Percentiles rank a stretch among this genome's conserved stretches.
phyloP scores from a whole-genome alignment of 441 rosid species.

The Eruca vesicaria region DNA sequence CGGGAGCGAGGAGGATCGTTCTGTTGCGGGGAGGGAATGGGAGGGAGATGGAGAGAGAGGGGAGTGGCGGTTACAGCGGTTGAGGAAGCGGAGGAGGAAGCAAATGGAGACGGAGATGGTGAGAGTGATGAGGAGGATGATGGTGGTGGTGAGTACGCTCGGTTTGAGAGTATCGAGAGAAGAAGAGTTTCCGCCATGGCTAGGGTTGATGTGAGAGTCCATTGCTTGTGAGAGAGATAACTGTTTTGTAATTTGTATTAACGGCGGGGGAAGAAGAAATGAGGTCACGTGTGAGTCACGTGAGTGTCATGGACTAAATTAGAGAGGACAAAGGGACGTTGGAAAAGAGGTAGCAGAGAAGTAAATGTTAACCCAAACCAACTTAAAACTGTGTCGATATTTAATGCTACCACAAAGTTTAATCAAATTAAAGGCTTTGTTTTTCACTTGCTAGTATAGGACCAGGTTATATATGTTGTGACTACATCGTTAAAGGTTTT shows the following conservation, averaged over 20 bases:
- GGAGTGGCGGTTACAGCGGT: slow-evolving; percentile 45
- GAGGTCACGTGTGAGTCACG: slow-evolving; percentile 28
- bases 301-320: not conserved
- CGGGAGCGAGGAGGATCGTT: slow-evolving; percentile 62
- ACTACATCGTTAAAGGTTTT: too few species aligned
- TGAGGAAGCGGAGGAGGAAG: slow-evolving; percentile 69
- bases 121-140: slow-evolving; percentile 57
- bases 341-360: slow-evolving; percentile 29
- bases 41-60: slow-evolving; percentile 30
- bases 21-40: slow-evolving; percentile 25
- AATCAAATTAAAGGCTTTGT: too few species aligned
- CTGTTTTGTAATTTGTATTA: not conserved
- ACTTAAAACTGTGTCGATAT: slow-evolving; percentile 18
- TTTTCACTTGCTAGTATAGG: too few species aligned
- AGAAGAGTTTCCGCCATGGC: slow-evolving; percentile 17
- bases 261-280: slow-evolving; percentile 9
- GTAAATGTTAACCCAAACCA: slow-evolving; percentile 28
- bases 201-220: slow-evolving; percentile 34
- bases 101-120: slow-evolving; percentile 65
- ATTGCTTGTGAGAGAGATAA: not conserved
- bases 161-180: slow-evolving; percentile 55
- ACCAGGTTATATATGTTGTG: too few species aligned
- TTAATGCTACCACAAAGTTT: slow-evolving; percentile 1
- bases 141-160: slow-evolving; percentile 50
- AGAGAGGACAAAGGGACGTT: not conserved